Conservation (phyloP, 2,329 filamentous ascomycete genomes). For the Arthrobotrys pseudoclavata region DNA sequence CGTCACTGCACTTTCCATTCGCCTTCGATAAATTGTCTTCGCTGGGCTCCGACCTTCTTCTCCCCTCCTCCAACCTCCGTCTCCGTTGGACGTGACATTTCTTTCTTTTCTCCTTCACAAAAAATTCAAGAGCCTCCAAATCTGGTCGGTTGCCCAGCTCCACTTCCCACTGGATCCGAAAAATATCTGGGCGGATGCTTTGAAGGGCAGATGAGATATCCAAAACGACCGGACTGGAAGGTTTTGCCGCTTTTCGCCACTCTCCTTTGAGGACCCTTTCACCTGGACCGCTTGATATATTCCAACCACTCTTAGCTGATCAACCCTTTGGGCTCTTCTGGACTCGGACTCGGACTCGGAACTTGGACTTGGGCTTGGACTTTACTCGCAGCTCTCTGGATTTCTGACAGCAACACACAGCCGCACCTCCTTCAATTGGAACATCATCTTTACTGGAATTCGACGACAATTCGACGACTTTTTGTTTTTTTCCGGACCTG, state of each 20-base stretch:
- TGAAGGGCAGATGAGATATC: conserved; percentile 39
- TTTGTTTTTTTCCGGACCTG: conserved; percentile 30
- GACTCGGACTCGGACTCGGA: conserved; percentile 37
- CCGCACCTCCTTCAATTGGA: conserved; percentile 57
- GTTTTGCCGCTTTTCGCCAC: conserved; percentile 49
- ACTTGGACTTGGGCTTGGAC: conserved; percentile 16
- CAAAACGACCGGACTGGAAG: conserved; percentile 54
- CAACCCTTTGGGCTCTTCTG: conserved; percentile 34
- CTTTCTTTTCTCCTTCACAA: conserved; percentile 25
- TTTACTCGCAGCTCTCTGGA: conserved; percentile 20
- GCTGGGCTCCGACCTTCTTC: conserved; percentile 56
- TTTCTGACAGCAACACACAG: conserved; percentile 47
- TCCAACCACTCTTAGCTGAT: conserved; percentile 9
- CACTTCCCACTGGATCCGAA: conserved; percentile 37
- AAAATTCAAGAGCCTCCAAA: conserved; percentile 17
- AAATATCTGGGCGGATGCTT: conserved; percentile 30
- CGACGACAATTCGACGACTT: conserved; percentile 15
- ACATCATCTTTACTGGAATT: conserved; percentile 24
- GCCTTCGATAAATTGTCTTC: conserved; percentile 56
- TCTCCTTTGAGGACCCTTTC: conserved; percentile 49
- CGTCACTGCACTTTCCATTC: conserved; percentile 43
- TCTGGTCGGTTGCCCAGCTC: conserved; percentile 47
- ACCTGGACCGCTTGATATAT: conserved; percentile 37
- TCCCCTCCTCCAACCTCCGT: conserved; percentile 59
- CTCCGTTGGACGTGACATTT: conserved; percentile 49